These are phyloP conservation scores for Albophoma yamanashiensis DNA, from an alignment of 2,329 filamentous ascomycete genomes.

Conservation along the genomic window DNA sequence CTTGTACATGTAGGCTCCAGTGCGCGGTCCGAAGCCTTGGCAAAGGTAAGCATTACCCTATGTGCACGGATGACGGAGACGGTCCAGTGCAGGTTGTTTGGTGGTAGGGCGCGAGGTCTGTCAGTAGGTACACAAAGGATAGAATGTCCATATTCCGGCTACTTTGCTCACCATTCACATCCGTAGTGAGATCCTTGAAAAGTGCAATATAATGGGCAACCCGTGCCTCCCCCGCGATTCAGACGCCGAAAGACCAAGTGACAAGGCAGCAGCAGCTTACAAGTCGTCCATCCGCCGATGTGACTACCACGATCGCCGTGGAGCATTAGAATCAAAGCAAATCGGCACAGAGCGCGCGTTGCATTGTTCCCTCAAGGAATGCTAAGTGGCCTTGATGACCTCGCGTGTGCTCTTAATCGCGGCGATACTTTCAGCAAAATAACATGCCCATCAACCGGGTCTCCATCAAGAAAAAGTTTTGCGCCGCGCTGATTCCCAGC, in stretches of 20 bases:
- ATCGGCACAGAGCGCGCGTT: background rate
- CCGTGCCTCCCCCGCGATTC: background rate
- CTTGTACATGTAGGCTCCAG: background rate
- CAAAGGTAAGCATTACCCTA: background rate
- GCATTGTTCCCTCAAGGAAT: too few relatives aligned
- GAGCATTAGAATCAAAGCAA: background rate
- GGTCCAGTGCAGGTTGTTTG: background rate
- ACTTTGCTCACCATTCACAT: too few relatives aligned
- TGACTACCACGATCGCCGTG: background rate
- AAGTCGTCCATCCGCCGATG: background rate
- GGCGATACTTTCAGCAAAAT: background rate
- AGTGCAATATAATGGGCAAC: too few relatives aligned
- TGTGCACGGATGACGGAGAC: background rate
- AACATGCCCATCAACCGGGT: background rate
- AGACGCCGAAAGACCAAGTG: background rate
- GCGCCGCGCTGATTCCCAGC: background rate
- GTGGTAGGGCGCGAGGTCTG: background rate
- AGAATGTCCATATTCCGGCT: background rate
- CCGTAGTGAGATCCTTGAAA: too few relatives aligned
- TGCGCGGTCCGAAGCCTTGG: background rate
- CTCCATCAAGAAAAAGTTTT: background rate
- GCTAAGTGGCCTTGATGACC: background rate
- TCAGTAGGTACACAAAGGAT: too few relatives aligned
- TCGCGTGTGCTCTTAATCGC: background rate
- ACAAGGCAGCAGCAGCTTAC: background rate